phyloP scores from a whole-genome alignment of 371 early-diverging fungal genomes.

The Homolaphlyctis polyrhiza region DNA sequence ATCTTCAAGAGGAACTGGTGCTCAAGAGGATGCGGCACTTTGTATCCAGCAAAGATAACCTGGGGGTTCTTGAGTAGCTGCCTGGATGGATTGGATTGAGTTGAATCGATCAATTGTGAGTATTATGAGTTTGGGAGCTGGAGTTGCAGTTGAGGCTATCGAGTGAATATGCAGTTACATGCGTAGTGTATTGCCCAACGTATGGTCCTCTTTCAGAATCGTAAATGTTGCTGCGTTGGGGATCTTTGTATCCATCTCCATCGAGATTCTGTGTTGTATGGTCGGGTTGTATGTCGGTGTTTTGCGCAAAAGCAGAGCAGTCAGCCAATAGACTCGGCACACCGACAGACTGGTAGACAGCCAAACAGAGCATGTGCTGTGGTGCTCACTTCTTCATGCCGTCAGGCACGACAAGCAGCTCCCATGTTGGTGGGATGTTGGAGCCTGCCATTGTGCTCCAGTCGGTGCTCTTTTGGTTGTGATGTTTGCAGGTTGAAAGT shows the following conservation, averaged over 20 bases:
- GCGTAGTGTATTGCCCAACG: conserved; percentile 88
- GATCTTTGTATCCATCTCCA: conserved; percentile 84
- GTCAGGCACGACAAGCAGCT: conserved; percentile 83
- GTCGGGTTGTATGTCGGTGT: no score
- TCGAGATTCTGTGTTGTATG: conserved; percentile 59
- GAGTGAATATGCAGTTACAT: no score
- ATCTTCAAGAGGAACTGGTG: conserved; percentile 84
- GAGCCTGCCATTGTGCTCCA: no score
- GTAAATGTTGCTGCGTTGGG: conserved; percentile 92
- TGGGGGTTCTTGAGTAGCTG: conserved; percentile 86
- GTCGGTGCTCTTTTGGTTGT: no score
- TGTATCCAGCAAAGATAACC: conserved; percentile 96
- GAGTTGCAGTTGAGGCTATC: no score
- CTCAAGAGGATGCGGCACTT: conserved; percentile 96
- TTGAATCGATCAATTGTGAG: neutral
- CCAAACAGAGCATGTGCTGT: no score
- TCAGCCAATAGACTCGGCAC: no score
- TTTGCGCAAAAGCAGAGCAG: no score
- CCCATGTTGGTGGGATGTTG: conserved; percentile 28
- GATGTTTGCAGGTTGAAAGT: no score
- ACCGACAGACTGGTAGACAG: no score
- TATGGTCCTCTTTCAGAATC: conserved; percentile 96
- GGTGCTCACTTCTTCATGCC: conserved; percentile 71
- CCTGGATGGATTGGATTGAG: conserved; percentile 35
- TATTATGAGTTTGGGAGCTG: neutral